Conservation (phyloP, 2,329 filamentous ascomycete species). For the Fusarium secorum region DNA sequence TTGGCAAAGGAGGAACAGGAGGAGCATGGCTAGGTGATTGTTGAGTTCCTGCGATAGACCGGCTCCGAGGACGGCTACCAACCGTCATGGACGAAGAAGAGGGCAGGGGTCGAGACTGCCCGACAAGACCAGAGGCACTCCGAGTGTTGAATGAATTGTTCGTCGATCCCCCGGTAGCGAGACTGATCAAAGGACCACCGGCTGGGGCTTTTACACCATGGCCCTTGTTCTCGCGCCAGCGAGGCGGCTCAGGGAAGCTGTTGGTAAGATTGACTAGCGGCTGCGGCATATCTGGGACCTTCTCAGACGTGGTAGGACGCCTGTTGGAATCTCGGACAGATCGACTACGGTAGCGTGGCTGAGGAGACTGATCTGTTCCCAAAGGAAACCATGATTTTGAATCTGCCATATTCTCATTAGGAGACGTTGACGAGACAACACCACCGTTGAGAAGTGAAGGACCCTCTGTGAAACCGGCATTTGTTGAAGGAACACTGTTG, state of each 20-base stretch:
- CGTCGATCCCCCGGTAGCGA: slow-evolving; percentile 47
- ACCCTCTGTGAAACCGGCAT: slow-evolving; percentile 61
- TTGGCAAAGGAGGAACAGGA: slow-evolving; percentile 41
- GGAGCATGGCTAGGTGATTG: slow-evolving; percentile 28
- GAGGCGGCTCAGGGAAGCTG: slow-evolving; percentile 69
- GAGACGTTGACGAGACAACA: slow-evolving; percentile 30
- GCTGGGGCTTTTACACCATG: slow-evolving; percentile 52
- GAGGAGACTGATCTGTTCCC: slow-evolving; percentile 47
- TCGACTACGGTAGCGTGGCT: slow-evolving; percentile 41
- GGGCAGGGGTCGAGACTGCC: slow-evolving; percentile 18
- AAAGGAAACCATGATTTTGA: slow-evolving; percentile 49
- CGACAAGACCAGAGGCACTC: slow-evolving; percentile 30
- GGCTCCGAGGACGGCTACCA: slow-evolving; percentile 38
- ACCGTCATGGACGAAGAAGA: slow-evolving; percentile 26
- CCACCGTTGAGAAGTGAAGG: slow-evolving; percentile 63
- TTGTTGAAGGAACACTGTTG: slow-evolving; percentile 39
- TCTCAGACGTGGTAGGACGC: slow-evolving; percentile 41
- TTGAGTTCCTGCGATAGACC: slow-evolving; percentile 35
- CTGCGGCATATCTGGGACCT: slow-evolving; percentile 52
- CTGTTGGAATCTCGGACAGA: slow-evolving; percentile 29
- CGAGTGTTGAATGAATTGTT: slow-evolving; percentile 14
- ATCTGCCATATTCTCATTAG: slow-evolving; percentile 43
- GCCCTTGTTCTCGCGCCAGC: slow-evolving; percentile 62
- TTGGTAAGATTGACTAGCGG: slow-evolving; percentile 73
- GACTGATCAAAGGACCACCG: slow-evolving; percentile 56